phyloP scores from a whole-genome alignment of 495 filamentous ascomycete species.

The Daldinia decipiens region DNA sequence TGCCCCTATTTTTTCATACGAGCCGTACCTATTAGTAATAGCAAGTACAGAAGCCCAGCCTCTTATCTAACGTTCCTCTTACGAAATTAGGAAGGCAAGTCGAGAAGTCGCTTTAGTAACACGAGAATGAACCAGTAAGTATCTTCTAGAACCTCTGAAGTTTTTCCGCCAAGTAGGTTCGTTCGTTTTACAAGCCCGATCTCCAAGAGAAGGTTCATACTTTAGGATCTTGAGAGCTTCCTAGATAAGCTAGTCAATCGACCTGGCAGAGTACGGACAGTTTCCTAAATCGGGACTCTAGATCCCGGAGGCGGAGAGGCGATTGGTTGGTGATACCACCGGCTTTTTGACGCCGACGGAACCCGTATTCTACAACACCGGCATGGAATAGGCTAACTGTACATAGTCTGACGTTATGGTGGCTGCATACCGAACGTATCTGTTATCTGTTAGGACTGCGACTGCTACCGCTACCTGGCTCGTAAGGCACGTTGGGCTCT shows the following conservation, averaged over 20 bases:
- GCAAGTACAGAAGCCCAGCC: neutral
- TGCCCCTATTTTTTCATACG: neutral
- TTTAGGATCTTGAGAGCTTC: conserved; percentile 28
- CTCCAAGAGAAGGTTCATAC: conserved; percentile 2
- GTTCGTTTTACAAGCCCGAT: neutral
- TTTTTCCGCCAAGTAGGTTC: conserved; percentile 20
- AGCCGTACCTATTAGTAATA: neutral
- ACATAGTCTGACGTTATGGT: conserved; percentile 8
- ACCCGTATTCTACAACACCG: conserved; percentile 37
- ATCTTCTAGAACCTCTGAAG: conserved; percentile 16
- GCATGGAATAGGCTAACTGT: conserved; percentile 12
- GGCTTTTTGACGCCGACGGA: conserved; percentile 28
- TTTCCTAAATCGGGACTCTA: conserved; percentile 35
- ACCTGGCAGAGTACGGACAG: conserved; percentile 13
- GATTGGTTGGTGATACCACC: conserved; percentile 29
- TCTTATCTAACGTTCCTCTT: conserved; percentile 6
- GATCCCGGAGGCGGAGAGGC: conserved; percentile 2
- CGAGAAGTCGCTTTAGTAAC: neutral
- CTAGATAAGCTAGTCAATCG: conserved; percentile 29
- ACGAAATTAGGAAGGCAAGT: conserved; percentile 24
- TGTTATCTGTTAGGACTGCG: too few relatives aligned
- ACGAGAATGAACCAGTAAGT: neutral
- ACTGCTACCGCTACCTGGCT: conserved; percentile 14
- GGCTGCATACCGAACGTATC: conserved; percentile 20
- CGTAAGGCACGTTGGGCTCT: conserved; percentile 22